Conservation (phyloP, 495 filamentous ascomycete genomes). For the Chaetomium tenue region DNA sequence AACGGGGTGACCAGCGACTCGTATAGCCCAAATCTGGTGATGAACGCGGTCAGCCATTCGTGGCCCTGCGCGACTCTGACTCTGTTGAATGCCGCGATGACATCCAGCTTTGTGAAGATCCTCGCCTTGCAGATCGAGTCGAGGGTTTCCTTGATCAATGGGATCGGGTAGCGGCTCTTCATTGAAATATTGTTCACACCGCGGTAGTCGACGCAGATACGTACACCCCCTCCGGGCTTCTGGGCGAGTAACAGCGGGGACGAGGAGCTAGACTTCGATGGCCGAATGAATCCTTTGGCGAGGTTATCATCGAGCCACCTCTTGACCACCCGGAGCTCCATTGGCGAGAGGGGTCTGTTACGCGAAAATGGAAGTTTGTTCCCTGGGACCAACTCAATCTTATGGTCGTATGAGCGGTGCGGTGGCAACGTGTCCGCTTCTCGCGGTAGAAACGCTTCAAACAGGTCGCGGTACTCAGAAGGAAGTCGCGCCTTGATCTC, state of each 20-base stretch:
- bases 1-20: background rate
- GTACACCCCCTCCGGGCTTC: background rate
- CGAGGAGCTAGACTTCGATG: background rate
- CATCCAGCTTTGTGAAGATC: constrained; percentile 1
- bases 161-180: background rate
- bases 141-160: background rate
- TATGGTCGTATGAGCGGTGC: too few species aligned
- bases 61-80: background rate
- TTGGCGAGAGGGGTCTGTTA: background rate
- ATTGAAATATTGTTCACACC: background rate
- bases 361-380: background rate
- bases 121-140: background rate
- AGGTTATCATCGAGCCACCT: background rate
- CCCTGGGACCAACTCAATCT: background rate
- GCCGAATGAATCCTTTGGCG: background rate
- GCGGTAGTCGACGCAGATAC: background rate
- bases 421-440: background rate
- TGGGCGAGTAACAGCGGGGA: background rate
- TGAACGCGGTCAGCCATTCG: background rate
- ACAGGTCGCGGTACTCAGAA: background rate
- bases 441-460: background rate
- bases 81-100: too few species aligned
- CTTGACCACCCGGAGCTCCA: background rate
- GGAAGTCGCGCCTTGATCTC: background rate
- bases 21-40: background rate